Conservation (phyloP, 371 early-diverging fungal genomes). For the Conidiobolus incongruus region DNA sequence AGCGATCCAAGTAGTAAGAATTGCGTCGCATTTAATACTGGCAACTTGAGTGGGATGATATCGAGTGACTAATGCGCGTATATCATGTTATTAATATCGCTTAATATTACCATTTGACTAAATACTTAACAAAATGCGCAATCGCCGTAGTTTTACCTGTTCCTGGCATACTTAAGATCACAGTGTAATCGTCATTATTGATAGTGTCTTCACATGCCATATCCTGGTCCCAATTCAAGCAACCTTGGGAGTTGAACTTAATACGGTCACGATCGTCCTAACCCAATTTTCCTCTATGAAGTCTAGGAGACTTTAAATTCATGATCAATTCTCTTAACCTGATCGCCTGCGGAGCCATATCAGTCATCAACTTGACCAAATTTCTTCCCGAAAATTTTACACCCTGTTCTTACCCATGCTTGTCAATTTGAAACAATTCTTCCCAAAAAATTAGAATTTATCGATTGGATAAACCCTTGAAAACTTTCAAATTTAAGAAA, state of each 20-base stretch:
- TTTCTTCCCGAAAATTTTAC: conserved; percentile 46
- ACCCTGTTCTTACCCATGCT: conserved; percentile 47
- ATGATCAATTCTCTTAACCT: conserved; percentile 46
- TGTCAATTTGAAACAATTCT: conserved; percentile 51
- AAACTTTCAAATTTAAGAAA: not conserved
- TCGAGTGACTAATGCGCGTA: conserved; percentile 92
- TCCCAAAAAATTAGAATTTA: not conserved
- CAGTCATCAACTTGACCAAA: conserved; percentile 37
- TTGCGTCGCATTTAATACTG: conserved; percentile 20
- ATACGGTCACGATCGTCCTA: not conserved
- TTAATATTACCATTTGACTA: conserved; percentile 35
- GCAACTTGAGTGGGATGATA: conserved; percentile 74
- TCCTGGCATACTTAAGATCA: conserved; percentile 98
- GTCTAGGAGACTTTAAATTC: conserved; percentile 46
- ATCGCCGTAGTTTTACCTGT: conserved; percentile 97
- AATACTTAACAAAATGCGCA: conserved; percentile 44
- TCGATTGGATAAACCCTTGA: not conserved
- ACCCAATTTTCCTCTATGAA: conserved; percentile 7
- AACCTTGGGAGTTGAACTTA: not conserved
- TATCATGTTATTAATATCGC: conserved; percentile 77
- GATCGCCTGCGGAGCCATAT: conserved; percentile 15
- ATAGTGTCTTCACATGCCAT: conserved; percentile 28
- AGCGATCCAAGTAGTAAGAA: conserved; percentile 50
- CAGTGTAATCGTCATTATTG: conserved; percentile 58
- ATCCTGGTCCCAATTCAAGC: conserved; percentile 45